These are phyloP conservation scores for Ilyonectria sp. DNA, from an alignment of 2,329 filamentous ascomycete species.

Conservation along the genomic window DNA sequence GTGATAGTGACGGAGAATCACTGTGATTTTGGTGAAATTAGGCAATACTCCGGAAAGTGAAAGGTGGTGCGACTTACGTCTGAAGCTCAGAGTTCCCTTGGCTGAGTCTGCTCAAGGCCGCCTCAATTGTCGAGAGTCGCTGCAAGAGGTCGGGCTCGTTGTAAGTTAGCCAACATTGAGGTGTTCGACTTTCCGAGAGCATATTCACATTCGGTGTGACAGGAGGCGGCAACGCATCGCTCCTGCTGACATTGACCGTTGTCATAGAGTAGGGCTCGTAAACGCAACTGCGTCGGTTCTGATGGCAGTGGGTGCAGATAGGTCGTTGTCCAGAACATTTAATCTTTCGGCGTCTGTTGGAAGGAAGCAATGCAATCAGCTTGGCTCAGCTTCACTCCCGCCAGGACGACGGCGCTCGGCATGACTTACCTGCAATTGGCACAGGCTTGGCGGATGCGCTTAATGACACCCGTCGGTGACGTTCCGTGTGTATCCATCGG, in stretches of 20 bases:
- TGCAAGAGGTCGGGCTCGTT: conserved; percentile 16
- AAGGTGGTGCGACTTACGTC: neutral
- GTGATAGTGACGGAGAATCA: neutral
- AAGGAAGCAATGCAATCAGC: neutral
- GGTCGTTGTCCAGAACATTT: conserved; percentile 37
- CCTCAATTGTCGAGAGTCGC: conserved; percentile 22
- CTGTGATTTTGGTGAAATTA: neutral
- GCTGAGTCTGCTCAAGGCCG: conserved; percentile 18
- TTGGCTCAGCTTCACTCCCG: neutral
- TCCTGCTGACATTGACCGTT: neutral
- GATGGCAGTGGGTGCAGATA: conserved; percentile 31
- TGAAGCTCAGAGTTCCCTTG: conserved; percentile 18
- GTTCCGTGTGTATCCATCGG: neutral
- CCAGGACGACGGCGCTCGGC: neutral
- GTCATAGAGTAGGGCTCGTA: conserved; percentile 27
- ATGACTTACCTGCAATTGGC: conserved; percentile 33
- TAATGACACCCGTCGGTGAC: conserved; percentile 29
- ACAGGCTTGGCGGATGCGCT: conserved; percentile 36
- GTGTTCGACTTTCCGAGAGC: neutral
- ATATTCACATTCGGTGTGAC: neutral
- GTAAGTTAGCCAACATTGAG: neutral
- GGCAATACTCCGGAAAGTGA: neutral
- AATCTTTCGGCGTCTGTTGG: conserved; percentile 30
- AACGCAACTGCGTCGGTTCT: conserved; percentile 26
- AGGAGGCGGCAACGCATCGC: neutral